Evolutionary conservation across 1,284 basidiomycete genomes (phyloP).

Genomic region (Ganoderma sinense): DNA sequence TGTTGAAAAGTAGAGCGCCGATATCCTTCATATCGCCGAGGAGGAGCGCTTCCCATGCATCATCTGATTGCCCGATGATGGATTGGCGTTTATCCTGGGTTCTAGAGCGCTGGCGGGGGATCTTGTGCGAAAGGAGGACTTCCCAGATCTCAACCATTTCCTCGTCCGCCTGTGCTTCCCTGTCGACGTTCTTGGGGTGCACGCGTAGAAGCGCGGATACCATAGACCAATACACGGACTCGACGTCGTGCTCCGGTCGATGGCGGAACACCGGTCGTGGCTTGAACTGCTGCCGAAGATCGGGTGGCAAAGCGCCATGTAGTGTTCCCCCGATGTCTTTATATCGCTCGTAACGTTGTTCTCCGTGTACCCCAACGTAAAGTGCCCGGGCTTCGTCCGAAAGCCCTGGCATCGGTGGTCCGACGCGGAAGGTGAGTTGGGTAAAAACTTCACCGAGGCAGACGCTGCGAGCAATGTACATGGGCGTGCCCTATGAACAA

Average conservation of each 20-base stretch:
- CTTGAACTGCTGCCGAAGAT: not conserved
- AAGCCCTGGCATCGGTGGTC: not conserved
- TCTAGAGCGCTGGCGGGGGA: not conserved
- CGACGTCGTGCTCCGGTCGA: slow-evolving; percentile 7
- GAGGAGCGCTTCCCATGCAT: not conserved
- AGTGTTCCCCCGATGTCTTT: too few relatives aligned
- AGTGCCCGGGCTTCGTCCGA: not conserved
- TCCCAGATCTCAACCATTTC: not conserved
- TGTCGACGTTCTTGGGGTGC: not conserved
- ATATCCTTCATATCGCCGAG: slow-evolving; percentile 1
- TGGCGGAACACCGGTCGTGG: not conserved
- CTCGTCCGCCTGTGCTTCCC: not conserved
- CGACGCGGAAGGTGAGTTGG: not conserved
- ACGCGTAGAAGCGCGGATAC: not conserved
- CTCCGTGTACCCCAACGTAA: not conserved
- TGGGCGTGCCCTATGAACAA: not conserved
- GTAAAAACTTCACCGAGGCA: not conserved
- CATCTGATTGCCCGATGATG: not conserved
- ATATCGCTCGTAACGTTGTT: not conserved
- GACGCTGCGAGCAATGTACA: not conserved
- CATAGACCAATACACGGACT: slow-evolving; percentile 8
- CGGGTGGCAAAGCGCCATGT: too few relatives aligned
- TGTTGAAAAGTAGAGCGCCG: not conserved
- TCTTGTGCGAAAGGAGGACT: not conserved
- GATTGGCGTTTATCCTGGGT: not conserved